Base-by-base conservation (phyloP, 768 basidiomycete genomes). In the Neoboletus brunneissimus region DNA sequence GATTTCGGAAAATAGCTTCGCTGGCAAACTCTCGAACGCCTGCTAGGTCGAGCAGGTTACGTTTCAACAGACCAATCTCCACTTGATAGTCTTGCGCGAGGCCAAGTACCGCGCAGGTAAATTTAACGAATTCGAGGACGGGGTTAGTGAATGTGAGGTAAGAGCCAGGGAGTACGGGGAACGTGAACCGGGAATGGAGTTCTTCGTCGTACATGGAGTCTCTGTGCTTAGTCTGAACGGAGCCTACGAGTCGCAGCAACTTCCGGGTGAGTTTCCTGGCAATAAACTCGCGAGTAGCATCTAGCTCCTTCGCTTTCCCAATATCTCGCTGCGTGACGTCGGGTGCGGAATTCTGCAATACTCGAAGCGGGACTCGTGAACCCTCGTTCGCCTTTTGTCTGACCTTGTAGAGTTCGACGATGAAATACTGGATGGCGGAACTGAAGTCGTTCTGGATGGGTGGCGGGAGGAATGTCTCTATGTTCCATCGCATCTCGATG, bases 401-500 rank as follows among this genome's bases (percentile, higher is more conserved):
- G 49, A 88, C 81, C 65, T 82, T 84, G 77, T 87, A 95, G 59
- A 96, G 76, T 60, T 94, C 91, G 57, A 91, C 77, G 50, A 98
- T 86, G 76, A 91, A 98, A 67, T 82, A 87, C 46, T 89, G 89
- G 42, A 98, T 74, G 44, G 85, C 79, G 4, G 79, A 64, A 44
- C 79, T 78, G 64, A 98, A 97, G 63, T 93, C 85, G 13, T 77
- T 73, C 65, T 94, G 95, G 38, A 95, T 77, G 11, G 86, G 85
- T 0, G 81, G 83, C 0, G 97, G 95, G 8, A 99, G 83, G 78
- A 97, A 98, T 1, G 81, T 79, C 57, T 86, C 80, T 59, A 98
- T 91, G 68, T 98, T 98, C 95, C 95, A 98, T 50, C 84, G 83
- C 82, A 95, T 89, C 63, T 89, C 86, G 46, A 93, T 75, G 3